Conservation (phyloP, 305 asterid genomes). For the Fraxinus albicans region DNA sequence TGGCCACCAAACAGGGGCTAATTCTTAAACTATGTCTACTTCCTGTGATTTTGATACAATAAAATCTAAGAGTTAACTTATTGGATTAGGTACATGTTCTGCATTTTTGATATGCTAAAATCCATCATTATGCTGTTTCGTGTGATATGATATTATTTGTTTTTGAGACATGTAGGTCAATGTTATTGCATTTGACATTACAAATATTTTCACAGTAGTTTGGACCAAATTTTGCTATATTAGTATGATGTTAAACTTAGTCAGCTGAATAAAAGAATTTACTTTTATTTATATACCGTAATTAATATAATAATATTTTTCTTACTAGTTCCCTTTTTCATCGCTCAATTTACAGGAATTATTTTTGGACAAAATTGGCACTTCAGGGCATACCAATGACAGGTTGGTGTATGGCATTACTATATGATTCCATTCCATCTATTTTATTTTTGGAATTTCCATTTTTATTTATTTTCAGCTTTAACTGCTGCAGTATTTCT, state of each 20-base stretch:
- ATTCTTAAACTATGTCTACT: not conserved
- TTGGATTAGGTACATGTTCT: not conserved
- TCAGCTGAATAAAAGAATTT: not conserved
- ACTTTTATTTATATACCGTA: not conserved
- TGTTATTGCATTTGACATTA: not conserved
- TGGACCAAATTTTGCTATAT: not conserved
- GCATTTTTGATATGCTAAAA: not conserved
- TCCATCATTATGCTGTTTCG: not conserved
- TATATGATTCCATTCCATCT: not conserved
- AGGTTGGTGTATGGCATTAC: constrained; percentile 40
- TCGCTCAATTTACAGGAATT: constrained; percentile 54
- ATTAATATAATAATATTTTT: not conserved
- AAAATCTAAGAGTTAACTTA: not conserved
- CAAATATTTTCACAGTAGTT: not conserved
- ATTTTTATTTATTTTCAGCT: not conserved
- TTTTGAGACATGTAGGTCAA: not conserved
- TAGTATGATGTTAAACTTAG: not conserved
- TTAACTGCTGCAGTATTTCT: not conserved
- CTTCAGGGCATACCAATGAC: constrained; percentile 44
- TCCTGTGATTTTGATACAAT: not conserved
- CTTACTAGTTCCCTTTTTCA: constrained; percentile 18
- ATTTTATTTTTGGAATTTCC: not conserved
- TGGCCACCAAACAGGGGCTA: not conserved
- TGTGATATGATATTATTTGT: not conserved
- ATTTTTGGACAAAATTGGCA: constrained; percentile 54